Evolutionary conservation across 805 yeast genomes (phyloP).

Genomic region (Lipomyces mesembrius): DNA sequence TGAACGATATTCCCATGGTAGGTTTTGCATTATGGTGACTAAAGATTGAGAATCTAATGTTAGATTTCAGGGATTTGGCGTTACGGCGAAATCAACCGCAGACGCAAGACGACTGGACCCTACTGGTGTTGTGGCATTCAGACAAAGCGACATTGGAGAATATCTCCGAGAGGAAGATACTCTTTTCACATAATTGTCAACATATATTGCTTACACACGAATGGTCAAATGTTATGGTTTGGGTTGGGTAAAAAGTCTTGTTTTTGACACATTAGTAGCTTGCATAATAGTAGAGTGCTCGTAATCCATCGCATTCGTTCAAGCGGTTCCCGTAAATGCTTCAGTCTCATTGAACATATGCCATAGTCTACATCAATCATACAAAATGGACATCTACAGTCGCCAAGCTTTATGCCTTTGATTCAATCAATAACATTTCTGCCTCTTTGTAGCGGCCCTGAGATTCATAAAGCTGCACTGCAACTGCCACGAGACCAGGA

Average conservation of each 20-base stretch:
- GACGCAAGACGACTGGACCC: slow-evolving; percentile 90
- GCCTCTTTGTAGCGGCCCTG: slow-evolving; percentile 50
- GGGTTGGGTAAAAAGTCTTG: background rate
- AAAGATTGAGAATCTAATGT: background rate
- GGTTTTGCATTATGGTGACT: slow-evolving; percentile 3
- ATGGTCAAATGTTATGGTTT: background rate
- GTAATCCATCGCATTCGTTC: slow-evolving; percentile 5
- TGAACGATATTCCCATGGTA: slow-evolving; percentile 80
- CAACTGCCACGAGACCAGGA: slow-evolving; percentile 56
- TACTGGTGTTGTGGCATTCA: slow-evolving; percentile 89
- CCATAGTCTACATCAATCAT: background rate
- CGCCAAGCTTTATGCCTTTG: slow-evolving; percentile 39
- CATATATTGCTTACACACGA: background rate
- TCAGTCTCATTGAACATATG: background rate
- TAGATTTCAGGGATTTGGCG: slow-evolving; percentile 76
- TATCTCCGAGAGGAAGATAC: slow-evolving; percentile 98
- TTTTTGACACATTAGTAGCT: background rate
- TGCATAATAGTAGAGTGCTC: background rate
- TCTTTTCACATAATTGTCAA: slow-evolving; percentile 53
- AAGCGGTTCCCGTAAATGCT: background rate
- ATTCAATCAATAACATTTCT: slow-evolving; percentile 44
- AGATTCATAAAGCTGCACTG: slow-evolving; percentile 56
- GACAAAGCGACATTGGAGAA: slow-evolving; percentile 98
- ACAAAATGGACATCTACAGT: background rate
- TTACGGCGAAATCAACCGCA: slow-evolving; percentile 85